Percentiles rank a stretch among this genome's conserved stretches.
These are phyloP conservation scores for Irpex lacteus DNA, from an alignment of 1,284 basidiomycete species.

Conservation along the genomic window DNA sequence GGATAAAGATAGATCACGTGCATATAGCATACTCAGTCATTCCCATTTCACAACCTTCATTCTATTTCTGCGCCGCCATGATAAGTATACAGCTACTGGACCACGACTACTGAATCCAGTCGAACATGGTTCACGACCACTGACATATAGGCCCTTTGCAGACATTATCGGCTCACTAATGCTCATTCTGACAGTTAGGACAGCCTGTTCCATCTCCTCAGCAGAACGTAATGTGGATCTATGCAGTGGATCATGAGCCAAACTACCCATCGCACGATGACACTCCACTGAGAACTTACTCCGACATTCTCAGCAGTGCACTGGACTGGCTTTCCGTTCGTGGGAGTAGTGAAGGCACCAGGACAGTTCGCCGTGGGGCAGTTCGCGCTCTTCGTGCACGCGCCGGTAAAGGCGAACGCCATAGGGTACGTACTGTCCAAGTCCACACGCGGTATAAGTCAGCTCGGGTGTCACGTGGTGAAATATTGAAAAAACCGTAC, in stretches of 20 bases:
- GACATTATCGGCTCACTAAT: no score
- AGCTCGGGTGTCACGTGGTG: not conserved
- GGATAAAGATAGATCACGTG: no score
- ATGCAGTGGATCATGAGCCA: not conserved
- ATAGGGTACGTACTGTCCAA: slow-evolving; percentile 1
- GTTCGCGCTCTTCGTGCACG: slow-evolving; percentile 1
- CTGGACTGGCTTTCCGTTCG: not conserved
- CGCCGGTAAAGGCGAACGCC: not conserved
- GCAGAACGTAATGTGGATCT: not conserved
- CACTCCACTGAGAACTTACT: not conserved
- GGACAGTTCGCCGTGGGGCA: slow-evolving; percentile 1
- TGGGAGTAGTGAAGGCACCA: not conserved
- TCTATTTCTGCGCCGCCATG: no score
- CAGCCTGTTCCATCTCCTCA: no score
- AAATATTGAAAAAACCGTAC: not conserved
- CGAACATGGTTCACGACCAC: no score
- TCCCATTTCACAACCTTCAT: no score
- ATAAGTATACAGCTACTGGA: no score
- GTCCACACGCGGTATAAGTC: not conserved
- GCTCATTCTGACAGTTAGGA: no score
- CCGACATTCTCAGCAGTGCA: not conserved
- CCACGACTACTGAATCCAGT: no score
- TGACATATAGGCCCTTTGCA: no score
- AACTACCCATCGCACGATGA: not conserved
- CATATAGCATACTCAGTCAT: no score